Base-by-base conservation (phyloP, 2,329 filamentous ascomycete species). In the Exserohilum turcica region DNA sequence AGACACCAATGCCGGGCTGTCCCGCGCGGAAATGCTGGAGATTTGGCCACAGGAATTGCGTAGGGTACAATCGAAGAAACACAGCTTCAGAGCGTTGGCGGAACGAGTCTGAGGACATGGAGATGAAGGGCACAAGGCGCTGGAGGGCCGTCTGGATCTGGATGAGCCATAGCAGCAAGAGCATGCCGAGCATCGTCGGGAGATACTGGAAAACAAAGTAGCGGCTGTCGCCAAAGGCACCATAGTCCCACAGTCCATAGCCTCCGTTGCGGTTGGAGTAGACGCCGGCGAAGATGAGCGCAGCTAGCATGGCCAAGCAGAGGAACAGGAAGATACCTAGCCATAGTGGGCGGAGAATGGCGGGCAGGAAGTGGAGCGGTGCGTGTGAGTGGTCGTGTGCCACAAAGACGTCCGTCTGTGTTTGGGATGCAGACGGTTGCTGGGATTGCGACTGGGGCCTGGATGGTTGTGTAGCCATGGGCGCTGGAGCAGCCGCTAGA, bases 171-270 rank as follows among this genome's bases (percentile, higher is more conserved):
- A 97, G 72, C 39, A 94, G 80, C 31, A 96, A 76, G 10, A 87
- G 61, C 16, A 86, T 85, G 0, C 87, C 90, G 12, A 95, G 69
- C 0, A 96, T 77, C 51, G 92, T 91, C 2, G 93, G 92, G 1
- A 97, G 77, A 59, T 96, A 90, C 56, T 91, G 84, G 72, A 96
- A 94, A 40, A 95, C 75, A 71, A 97, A 96, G 74, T 95, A 96
- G 60, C 86, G 82, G 7, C 81, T 82, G 43, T 87, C 88, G 56
- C 89, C 88, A 52, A 91, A 87, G 27, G 81, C 82, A 29, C 78
- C 77, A 70, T 92, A 96, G 3, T 81, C 75, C 68, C 84, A 86
- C 10, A 97, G 77, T 6, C 72, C 91, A 8, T 79, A 72, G 0
- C 91, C 91, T 8, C 80, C 73, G 59, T 9, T 57, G 43, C 65